Evolutionary conservation across 139 green algal genomes (phyloP), one percentile per base, ranked within the genome.

Genomic region (Eudorina sp.): DNA sequence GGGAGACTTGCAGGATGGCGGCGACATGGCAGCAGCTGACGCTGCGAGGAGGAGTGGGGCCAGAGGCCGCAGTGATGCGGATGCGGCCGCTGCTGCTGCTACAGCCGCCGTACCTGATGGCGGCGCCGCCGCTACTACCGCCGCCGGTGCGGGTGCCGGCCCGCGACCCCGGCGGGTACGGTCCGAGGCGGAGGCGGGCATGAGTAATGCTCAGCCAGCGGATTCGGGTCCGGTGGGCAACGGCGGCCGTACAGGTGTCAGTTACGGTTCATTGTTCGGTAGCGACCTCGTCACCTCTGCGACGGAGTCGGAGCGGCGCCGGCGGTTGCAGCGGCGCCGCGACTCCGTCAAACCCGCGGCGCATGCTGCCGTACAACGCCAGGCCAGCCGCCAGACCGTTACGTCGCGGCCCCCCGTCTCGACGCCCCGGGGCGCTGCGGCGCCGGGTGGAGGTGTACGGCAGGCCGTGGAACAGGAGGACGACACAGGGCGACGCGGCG

Each of bases 241-340:
- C 66, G 66, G 66, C 66, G 66, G 31, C 38, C 36, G 66, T 46
- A 45, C 34, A 19, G 66, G 66, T 25, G 31, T 46, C 7, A 46
- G 66, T 46, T 46, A 41, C 75, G 48, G 75, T 6, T 83, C 46
- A 0, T 58, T 83, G 75, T 83, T 83, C 16, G 77, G 77, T 19
- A 69, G 75, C 46, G 53, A n/a, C 40, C 38, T 13, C 16, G 38
- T 18, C 23, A 41, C 43, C 5, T 58, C 41, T 45, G 19, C 25
- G 1, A 45, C 2, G 4, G 70, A 48, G 27, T 66, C 43, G 0
- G 31, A 64, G 27, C 64, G 46, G 41, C 53, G 68, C 77, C 64
- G 23, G 43, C 66, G 19, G 36, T 23, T 19, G 31, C 53, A 43
- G 81, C 19, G 46, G 5, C 53, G 34, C 2, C 3, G 14, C 27